Percentiles rank a stretch among this genome's conserved stretches.
phyloP scores from a whole-genome alignment of 257 asterid species.

The Jacaranda mimosifolia region DNA sequence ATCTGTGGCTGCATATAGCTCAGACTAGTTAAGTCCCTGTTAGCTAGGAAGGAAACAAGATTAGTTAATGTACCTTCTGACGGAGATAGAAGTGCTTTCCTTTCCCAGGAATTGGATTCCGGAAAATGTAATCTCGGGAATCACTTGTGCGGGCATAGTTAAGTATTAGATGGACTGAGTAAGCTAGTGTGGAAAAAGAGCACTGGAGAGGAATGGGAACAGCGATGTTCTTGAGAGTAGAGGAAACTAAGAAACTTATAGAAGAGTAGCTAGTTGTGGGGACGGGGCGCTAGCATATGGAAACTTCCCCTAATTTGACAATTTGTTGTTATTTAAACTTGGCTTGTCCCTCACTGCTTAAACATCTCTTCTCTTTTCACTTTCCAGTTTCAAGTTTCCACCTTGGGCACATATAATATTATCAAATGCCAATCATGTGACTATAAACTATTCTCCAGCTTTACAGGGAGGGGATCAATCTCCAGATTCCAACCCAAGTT shows the following conservation, averaged over 20 bases:
- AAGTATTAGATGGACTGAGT: background rate
- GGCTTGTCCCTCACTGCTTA: conserved; percentile 2
- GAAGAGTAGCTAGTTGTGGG: background rate
- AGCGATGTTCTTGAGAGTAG: background rate
- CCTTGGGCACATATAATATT: background rate
- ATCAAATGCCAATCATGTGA: conserved; percentile 31
- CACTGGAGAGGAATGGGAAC: background rate
- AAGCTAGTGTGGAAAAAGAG: background rate
- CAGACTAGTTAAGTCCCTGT: no score
- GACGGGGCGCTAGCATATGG: background rate
- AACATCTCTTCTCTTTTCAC: background rate
- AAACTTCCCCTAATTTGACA: conserved; percentile 12
- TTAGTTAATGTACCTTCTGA: conserved; percentile 49
- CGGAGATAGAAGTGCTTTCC: conserved; percentile 38
- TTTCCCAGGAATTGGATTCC: conserved; percentile 44
- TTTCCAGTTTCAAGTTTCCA: background rate
- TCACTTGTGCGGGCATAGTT: conserved; percentile 57
- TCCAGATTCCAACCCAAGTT: background rate
- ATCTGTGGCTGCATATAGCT: no score
- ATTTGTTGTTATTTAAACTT: conserved; percentile 3
- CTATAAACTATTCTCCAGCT: conserved; percentile 32
- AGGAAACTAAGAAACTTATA: conserved; percentile 16
- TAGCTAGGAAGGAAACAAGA: background rate
- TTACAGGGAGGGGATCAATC: conserved; percentile 9
- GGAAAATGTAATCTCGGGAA: conserved; percentile 46